Conservation (phyloP, 164 flowering plant species). For the Cinnamomum chago region DNA sequence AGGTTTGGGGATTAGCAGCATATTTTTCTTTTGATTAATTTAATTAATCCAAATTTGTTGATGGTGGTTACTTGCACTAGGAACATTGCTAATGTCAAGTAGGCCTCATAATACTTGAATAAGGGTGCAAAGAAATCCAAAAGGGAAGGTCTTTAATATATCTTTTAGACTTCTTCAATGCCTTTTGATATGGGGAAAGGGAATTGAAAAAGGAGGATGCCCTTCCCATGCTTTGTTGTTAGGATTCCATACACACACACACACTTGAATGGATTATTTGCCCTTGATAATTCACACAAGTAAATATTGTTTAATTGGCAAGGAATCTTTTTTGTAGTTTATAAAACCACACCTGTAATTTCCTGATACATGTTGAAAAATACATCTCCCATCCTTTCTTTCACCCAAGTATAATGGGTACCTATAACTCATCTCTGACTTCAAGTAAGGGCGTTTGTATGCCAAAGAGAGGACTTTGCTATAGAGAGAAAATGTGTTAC, state of each 20-base stretch:
- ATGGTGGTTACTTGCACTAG: background rate
- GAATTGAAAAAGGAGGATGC: background rate
- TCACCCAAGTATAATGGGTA: no score
- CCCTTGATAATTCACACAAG: background rate
- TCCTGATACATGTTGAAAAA: background rate
- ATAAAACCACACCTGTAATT: background rate
- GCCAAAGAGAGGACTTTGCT: no score
- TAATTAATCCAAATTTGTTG: background rate
- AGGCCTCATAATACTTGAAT: background rate
- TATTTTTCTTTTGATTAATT: background rate
- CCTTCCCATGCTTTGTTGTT: slow-evolving; percentile 2
- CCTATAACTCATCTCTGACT: no score
- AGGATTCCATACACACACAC: slow-evolving; percentile 1
- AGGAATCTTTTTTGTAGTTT: background rate
- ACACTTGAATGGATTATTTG: background rate
- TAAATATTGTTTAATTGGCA: background rate
- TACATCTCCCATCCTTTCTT: no score
- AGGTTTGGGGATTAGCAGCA: slow-evolving; percentile 2
- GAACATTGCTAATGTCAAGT: background rate
- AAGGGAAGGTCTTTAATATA: background rate
- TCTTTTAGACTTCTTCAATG: background rate
- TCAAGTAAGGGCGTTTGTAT: no score
- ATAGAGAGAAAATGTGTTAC: no score
- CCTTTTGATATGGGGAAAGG: background rate
- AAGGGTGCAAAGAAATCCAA: slow-evolving; percentile 1